Base-by-base conservation (phyloP, 169 alveolate genomes). In the Pseudocohnilembus persalinus region DNA sequence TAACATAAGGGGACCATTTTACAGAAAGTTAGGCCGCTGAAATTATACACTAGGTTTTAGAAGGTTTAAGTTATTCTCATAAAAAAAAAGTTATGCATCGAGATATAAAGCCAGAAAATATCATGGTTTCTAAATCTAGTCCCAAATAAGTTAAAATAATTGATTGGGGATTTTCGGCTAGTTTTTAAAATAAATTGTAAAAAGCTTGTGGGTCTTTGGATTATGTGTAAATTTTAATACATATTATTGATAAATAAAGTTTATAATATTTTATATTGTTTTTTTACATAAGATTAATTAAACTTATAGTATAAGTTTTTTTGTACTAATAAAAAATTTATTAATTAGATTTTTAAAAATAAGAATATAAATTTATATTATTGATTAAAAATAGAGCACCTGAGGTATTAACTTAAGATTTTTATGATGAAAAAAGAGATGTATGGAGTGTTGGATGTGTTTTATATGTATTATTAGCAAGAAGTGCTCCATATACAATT, bases 31-130 rank as follows among this genome's bases (percentile, higher is more conserved):
- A 91, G 82, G 99, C 99, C 0, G 97, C 98, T 20, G 87, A 90
- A 76, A 93, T 98, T n/a, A 97, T 98, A 95, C 95, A 94, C 64
- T 98, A 98, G 83, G 90, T 98, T 0, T 91, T 98, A 31, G 90
- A 96, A 31, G 99, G 99, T 0, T 92, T 98, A 6, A 91, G 93
- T 65, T 98, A 98, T 91, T 89, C 98, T 64, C 99, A 98, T 88
- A 91, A 90, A 63, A 91, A 95, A 74, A 93, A 96, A 30, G 90
- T 98, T 35, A 96, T 96, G 76, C 99, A 97, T 88, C 91, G 99
- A 84, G 99, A 97, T 88, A 74, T 96, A 65, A 97, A 96, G 83
- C 96, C 97, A 26, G 98, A 95, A 88, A 96, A 96, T 85, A 91
- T 96, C 29, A 88, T 96, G 29, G 85, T 96, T 31, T 94, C 88